Base-by-base conservation (phyloP, 2,329 filamentous ascomycete genomes). In the Leptographium lundbergii region DNA sequence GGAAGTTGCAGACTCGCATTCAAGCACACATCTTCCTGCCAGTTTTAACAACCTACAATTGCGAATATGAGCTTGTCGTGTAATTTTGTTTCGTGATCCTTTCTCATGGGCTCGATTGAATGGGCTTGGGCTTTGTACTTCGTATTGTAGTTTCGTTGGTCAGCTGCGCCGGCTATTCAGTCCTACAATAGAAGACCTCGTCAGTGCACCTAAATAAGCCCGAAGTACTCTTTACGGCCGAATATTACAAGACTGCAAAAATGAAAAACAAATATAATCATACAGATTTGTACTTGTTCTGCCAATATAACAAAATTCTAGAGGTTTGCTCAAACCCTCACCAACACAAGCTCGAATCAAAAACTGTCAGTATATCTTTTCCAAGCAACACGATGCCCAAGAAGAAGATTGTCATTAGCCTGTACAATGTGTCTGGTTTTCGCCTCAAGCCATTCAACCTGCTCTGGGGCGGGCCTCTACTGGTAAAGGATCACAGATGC, bases 401-500 rank as follows among this genome's bases (percentile, higher is more conserved):
- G 9, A 53, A 36, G 4, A 59, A 59, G 19, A 34, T 57, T 29
- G 48, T 27, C 48, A n/a, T 59, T 11, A 50, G 24, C 34, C 19
- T 48, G 25, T 57, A 34, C 58, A 34, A 54, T 22, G n/a, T 45
- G 7, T 51, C 42, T 3, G 56, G 56, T 11, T 27, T 56, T 4
- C 22, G 52, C 2, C 36, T 60, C 22, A 17, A 27, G 25, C 59
- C 59, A 11, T 27, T 60, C 6, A 60, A 58, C 25, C 7, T 60
- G 4, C 45, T 58, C 52, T 60, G 59, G 59, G 59, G 59, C 19
- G 52, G 59, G 4, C 59, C 56, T 6, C 14, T 58, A 2, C 22
- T 60, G 39, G 59, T 60, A 1, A 14, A 25, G 34, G 55, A 51
- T 13, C 55, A 29, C 9, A n/a, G 14, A 39, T 48, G 19, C 22